Base-by-base conservation (phyloP, 805 yeast species). In the Wickerhamomyces xylosicus region DNA sequence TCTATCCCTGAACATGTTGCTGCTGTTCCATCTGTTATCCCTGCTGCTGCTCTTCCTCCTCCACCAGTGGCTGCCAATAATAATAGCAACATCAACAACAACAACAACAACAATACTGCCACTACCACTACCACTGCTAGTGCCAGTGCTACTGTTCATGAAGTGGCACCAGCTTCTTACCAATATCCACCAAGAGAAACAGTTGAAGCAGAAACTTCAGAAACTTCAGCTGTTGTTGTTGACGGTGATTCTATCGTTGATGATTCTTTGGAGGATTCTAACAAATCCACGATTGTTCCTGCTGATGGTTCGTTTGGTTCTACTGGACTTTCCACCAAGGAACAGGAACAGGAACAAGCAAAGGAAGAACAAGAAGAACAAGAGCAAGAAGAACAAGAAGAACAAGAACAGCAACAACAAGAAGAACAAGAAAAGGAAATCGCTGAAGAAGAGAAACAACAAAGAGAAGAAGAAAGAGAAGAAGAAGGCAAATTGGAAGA, bases 311-410 rank as follows among this genome's bases (percentile, higher is more conserved):
- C 20, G 14, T 18, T 19, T 19, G 20, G 20, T 3, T 14, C 14
- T 18, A 11, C 22, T 13, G 15, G 32, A n/a, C 19, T 31, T 21
- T 3, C 33, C 34, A n/a, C 37, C 42, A 33, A 36, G 11, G 37
- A 45, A 45, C 40, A 41, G 40, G 19, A 43, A 41, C 32, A 41
- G 46, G 37, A 43, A 41, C 34, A 43, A 45, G 9, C 49, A 45
- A 31, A 43, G 40, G 27, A n/a, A n/a, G n/a, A n/a, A n/a, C n/a
- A n/a, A n/a, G n/a, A n/a, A n/a, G n/a, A n/a, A n/a, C n/a, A n/a
- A n/a, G n/a, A n/a, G n/a, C n/a, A n/a, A n/a, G n/a, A 21, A 13
- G 14, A 20, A 8, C 13, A 8, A 21, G 29, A 11, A 11, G 37
- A 17, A 15, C 3, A 13, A 5, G 15, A 14, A 22, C 20, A 25